phyloP scores from a whole-genome alignment of 2,329 filamentous ascomycete genomes.

The Scytalidium lignicola region DNA sequence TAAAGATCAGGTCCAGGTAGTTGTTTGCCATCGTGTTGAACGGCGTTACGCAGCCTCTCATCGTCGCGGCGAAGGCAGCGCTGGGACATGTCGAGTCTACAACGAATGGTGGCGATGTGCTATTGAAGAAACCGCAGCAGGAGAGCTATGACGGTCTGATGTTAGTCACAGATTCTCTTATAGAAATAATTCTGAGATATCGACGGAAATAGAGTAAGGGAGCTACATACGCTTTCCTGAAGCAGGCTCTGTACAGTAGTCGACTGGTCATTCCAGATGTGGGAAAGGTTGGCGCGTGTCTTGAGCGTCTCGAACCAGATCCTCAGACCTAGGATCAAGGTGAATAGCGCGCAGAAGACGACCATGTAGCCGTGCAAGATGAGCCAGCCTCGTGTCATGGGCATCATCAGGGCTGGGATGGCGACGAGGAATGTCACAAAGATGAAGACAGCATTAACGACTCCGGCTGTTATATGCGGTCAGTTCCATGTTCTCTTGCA shows the following conservation, averaged over 20 bases:
- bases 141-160: slow-evolving; percentile 51
- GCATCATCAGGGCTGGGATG: slow-evolving; percentile 65
- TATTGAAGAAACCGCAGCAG: slow-evolving; percentile 77
- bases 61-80: slow-evolving; percentile 63
- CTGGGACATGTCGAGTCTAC: slow-evolving; percentile 64
- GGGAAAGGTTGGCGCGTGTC: slow-evolving; percentile 56
- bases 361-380: slow-evolving; percentile 64
- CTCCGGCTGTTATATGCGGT: slow-evolving; percentile 45
- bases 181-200: too few relatives aligned
- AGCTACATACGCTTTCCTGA: slow-evolving; percentile 56
- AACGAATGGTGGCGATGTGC: slow-evolving; percentile 66
- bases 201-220: too few relatives aligned
- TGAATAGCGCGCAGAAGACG: slow-evolving; percentile 57
- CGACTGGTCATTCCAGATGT: slow-evolving; percentile 56
- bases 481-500: background rate
- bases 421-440: slow-evolving; percentile 66
- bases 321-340: slow-evolving; percentile 58
- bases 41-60: slow-evolving; percentile 63
- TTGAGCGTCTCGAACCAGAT: slow-evolving; percentile 71
- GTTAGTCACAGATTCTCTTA: slow-evolving; percentile 5
- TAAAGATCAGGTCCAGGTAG: slow-evolving; percentile 73
- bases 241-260: slow-evolving; percentile 59
- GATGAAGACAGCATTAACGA: slow-evolving; percentile 68
- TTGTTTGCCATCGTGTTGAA: slow-evolving; percentile 65
- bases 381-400: slow-evolving; percentile 61